Evolutionary conservation across 495 filamentous ascomycete genomes (phyloP).

Genomic region (Rhizodiscina lignyota): DNA sequence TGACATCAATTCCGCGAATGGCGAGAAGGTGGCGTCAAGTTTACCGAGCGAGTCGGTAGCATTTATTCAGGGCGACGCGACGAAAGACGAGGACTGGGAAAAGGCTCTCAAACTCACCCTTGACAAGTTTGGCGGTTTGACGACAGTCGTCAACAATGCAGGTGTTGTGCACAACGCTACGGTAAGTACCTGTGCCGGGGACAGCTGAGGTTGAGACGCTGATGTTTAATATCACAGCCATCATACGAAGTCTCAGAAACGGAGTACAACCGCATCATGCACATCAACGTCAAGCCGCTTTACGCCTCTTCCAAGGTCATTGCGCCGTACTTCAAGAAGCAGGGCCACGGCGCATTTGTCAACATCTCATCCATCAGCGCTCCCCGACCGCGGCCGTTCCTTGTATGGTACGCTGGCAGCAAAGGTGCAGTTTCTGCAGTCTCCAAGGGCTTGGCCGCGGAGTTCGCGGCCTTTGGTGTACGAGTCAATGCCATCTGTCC

Average conservation of each 20-base stretch:
- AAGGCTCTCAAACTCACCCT: not conserved
- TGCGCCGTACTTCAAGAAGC: conserved; percentile 3
- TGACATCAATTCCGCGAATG: too few species aligned
- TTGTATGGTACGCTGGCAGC: conserved; percentile 1
- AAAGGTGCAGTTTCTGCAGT: not conserved
- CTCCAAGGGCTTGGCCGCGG: not conserved
- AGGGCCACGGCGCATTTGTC: not conserved
- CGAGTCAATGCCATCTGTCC: not conserved
- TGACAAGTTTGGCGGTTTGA: conserved; percentile 3
- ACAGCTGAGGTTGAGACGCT: too few species aligned
- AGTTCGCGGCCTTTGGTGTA: not conserved
- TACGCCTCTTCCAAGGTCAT: conserved; percentile 1
- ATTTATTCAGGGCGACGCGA: too few species aligned
- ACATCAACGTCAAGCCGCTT: conserved; percentile 4
- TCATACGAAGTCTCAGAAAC: conserved; percentile 4
- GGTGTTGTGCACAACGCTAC: conserved; percentile 1
- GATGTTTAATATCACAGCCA: too few species aligned
- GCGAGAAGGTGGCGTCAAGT: too few species aligned
- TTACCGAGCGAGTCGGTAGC: too few species aligned
- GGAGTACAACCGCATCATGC: conserved; percentile 2
- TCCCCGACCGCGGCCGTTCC: not conserved
- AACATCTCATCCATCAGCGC: conserved; percentile 3
- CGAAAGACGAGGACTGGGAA: too few species aligned
- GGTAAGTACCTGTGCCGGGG: too few species aligned
- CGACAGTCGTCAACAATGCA: conserved; percentile 5